Base-by-base conservation (phyloP, 805 yeast species). In the Yamadazyma laniorum region DNA sequence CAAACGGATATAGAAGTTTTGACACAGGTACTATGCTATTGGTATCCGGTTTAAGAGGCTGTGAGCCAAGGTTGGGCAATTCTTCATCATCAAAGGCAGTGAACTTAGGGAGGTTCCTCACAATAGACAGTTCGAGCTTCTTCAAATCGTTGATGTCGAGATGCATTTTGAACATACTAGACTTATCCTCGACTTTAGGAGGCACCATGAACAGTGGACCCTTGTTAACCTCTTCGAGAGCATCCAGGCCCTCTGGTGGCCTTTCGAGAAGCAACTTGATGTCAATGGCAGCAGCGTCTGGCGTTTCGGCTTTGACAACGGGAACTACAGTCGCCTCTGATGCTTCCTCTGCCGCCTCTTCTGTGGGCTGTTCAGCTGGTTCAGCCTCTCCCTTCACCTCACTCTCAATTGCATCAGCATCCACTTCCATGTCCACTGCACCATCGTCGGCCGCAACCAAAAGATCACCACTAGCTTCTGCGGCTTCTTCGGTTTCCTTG, bases 1-100 rank as follows among this genome's bases (percentile, higher is more conserved):
- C 89, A 35, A 67, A 56, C 6, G 88, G 84, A 27, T 79, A 72
- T 35, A 83, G 59, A 37, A 86, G 64, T 37, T 85, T 77, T 0
- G 91, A 82, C 5, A 83, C 75, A 2, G 88, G 80, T 3, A 77
- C 74, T 34, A 66, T 54, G 2, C 67, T 55, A 3, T 52, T 40
- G 19, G 61, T 60, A 4, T 51, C 60, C 1, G 70, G 58, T 37
- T 52, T 48, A 3, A 55, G 44, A n/a, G 58, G 53, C 27, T 40
- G 40, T 11, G 47, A 38, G 2, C 50, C 50, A 12, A 42, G 31
- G 6, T 52, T 40, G 6, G 57, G 51, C 15, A 37, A 31, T 21
- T 44, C 45, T 37, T 56, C 61, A 29, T 59, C 70, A 30, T 60
- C 70, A 48, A 77, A 75, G 0, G 80, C 75, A 2, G 68, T 56